phyloP scores from a whole-genome alignment of 768 basidiomycete genomes.

The Mycena kentingensis region DNA sequence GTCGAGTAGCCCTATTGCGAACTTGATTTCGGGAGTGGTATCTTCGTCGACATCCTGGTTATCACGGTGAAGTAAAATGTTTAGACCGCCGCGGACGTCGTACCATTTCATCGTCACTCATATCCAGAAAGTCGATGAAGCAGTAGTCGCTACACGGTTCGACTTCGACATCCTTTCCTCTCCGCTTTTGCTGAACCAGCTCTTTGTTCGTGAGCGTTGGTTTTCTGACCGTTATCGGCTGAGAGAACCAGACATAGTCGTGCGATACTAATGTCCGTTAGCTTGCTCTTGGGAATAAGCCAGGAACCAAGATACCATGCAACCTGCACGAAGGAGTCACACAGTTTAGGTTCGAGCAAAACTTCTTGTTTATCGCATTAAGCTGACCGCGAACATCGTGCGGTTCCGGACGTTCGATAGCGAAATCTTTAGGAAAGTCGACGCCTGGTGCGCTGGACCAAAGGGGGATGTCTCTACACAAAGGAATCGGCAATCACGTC shows the following conservation, averaged over 20 bases:
- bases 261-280: not conserved
- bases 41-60: not conserved
- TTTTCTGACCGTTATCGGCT: too few species aligned
- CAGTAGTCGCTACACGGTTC: too few species aligned
- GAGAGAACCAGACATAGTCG: too few species aligned
- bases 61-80: not conserved
- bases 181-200: not conserved
- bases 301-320: slow-evolving; percentile 1
- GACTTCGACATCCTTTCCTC: too few species aligned
- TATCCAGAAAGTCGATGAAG: too few species aligned
- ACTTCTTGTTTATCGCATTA: not conserved
- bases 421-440: slow-evolving; percentile 3
- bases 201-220: not conserved
- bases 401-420: not conserved
- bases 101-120: too few species aligned
- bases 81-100: too few species aligned
- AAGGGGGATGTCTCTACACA: slow-evolving; percentile 4
- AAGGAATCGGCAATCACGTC: slow-evolving; percentile 3
- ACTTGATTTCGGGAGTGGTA: not conserved
- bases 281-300: not conserved
- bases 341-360: slow-evolving; percentile 13
- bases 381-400: not conserved
- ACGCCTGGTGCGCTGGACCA: not conserved
- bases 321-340: slow-evolving; percentile 1
- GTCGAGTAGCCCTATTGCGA: not conserved